A percentile compares a stretch with the other conserved stretches of the same genome.
These are phyloP conservation scores for Acer negundo DNA, from an alignment of 345 rosid genomes.

Conservation along the genomic window DNA sequence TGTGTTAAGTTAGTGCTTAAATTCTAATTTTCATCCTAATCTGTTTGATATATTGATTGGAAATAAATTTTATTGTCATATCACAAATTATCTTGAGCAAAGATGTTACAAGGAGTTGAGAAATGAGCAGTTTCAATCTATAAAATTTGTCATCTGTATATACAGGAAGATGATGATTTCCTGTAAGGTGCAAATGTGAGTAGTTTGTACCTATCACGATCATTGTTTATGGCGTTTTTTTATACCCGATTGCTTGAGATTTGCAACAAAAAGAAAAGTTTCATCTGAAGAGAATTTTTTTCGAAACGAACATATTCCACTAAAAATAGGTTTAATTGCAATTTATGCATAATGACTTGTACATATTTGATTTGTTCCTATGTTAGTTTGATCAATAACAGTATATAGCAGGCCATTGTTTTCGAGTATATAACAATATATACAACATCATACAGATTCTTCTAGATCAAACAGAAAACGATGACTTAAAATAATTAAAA, in stretches of 20 bases:
- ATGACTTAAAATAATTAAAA: too few species aligned
- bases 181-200: constrained; percentile 73
- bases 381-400: constrained; percentile 9
- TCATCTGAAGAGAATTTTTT: neutral
- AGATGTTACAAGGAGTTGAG: constrained; percentile 79
- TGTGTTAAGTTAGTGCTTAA: neutral
- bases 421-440: too few species aligned
- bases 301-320: too few species aligned
- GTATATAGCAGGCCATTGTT: constrained; percentile 64
- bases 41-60: constrained; percentile 1
- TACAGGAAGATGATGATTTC: constrained; percentile 63
- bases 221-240: neutral
- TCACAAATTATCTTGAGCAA: constrained; percentile 72
- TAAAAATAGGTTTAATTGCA: too few species aligned
- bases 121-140: constrained; percentile 58
- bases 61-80: constrained; percentile 39
- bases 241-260: neutral
- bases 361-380: neutral
- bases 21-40: constrained; percentile 2
- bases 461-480: constrained; percentile 60
- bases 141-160: constrained; percentile 59
- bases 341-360: neutral
- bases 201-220: neutral
- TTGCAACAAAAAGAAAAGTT: neutral
- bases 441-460: constrained; percentile 64